phyloP scores from a whole-genome alignment of 2,329 filamentous ascomycete species.

The Neonectria coccinea region DNA sequence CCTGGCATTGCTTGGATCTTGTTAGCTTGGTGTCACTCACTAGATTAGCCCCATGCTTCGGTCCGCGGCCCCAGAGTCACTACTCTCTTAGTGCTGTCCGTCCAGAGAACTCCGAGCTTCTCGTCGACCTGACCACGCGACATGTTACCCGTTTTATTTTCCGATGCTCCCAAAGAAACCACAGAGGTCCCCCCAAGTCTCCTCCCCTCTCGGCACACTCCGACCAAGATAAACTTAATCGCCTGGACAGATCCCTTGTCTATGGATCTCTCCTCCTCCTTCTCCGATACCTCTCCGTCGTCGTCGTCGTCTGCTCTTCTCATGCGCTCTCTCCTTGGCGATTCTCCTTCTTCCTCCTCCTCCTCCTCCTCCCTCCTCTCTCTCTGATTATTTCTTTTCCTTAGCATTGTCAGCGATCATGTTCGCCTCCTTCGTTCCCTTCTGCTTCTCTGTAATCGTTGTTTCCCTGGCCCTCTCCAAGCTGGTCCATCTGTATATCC shows the following conservation, averaged over 20 bases:
- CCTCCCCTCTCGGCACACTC: neutral
- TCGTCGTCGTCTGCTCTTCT: slow-evolving; percentile 7
- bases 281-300: neutral
- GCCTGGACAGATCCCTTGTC: neutral
- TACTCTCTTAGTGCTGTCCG: neutral
- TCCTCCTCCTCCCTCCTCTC: slow-evolving; percentile 3
- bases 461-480: slow-evolving; percentile 47
- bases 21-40: no score
- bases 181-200: no score
- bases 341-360: neutral
- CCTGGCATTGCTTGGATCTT: neutral
- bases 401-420: slow-evolving; percentile 25
- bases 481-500: slow-evolving; percentile 46
- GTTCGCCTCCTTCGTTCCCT: slow-evolving; percentile 43
- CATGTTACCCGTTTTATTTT: slow-evolving; percentile 40
- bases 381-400: slow-evolving; percentile 6
- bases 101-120: neutral
- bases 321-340: neutral
- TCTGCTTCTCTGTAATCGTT: slow-evolving; percentile 47
- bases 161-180: neutral
- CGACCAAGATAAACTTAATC: slow-evolving; percentile 1
- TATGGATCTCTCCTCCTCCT: neutral
- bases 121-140: slow-evolving; percentile 37
- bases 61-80: neutral
- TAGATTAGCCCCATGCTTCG: no score